Percentiles rank a stretch among this genome's conserved stretches.
Evolutionary conservation across 2,329 filamentous ascomycete species (phyloP).

Genomic region (Diaporthe citriasiana): DNA sequence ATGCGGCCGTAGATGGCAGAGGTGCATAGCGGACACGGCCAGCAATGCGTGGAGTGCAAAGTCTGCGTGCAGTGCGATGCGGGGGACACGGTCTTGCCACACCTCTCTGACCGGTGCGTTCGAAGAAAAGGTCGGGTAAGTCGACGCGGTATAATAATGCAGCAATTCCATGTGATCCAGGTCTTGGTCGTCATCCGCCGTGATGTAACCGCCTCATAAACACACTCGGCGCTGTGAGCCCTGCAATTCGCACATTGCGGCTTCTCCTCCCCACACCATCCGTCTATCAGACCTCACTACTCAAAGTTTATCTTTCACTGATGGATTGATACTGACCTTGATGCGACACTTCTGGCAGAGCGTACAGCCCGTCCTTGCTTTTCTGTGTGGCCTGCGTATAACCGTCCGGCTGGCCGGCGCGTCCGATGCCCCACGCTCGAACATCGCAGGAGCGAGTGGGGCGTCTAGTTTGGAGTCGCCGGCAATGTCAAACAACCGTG

Average conservation of each 20-base stretch:
- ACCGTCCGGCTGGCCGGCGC: not conserved
- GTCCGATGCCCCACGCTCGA: not conserved
- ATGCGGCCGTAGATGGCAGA: not conserved
- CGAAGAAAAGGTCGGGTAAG: not conserved
- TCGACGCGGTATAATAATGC: constrained; percentile 17
- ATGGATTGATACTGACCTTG: not conserved
- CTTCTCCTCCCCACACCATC: constrained; percentile 8
- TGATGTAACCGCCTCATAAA: constrained; percentile 13
- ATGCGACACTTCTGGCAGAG: constrained; percentile 10
- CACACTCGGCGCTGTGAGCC: not conserved
- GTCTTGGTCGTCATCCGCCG: not conserved
- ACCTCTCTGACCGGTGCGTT: not conserved
- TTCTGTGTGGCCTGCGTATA: constrained; percentile 7
- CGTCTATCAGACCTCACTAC: not conserved
- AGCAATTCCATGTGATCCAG: constrained; percentile 8
- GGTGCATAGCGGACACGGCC: not conserved
- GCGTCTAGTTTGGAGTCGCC: not conserved
- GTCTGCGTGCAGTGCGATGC: not conserved
- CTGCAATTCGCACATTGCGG: not conserved
- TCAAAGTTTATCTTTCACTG: not conserved
- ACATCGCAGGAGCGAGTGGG: not conserved
- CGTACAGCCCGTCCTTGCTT: constrained; percentile 12
- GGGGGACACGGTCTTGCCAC: not conserved
- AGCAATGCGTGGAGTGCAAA: not conserved
- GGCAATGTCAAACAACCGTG: not conserved